phyloP scores from a whole-genome alignment of 169 alveolate genomes.

The Ichthyophthirius multifiliis region DNA sequence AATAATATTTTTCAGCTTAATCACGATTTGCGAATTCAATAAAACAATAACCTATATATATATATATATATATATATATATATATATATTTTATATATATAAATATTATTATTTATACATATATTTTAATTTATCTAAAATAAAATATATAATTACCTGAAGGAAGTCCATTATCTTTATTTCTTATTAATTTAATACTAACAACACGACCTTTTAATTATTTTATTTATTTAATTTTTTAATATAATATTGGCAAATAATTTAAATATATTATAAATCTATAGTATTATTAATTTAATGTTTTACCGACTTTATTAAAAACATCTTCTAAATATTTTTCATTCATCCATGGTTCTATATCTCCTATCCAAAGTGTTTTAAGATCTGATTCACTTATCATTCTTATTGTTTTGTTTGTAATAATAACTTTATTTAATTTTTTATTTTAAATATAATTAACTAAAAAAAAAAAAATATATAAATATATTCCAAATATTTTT shows the following conservation, averaged over 20 bases:
- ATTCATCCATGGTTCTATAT: constrained; percentile 52
- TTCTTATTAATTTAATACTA: constrained; percentile 36
- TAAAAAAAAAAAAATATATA: too few species aligned
- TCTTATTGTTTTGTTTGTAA: too few species aligned
- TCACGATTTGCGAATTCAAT: constrained; percentile 52
- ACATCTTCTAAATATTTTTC: constrained; percentile 22
- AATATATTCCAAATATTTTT: too few species aligned
- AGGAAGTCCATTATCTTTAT: constrained; percentile 40
- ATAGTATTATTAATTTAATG: not conserved
- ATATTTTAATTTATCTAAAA: not conserved
- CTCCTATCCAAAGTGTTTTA: constrained; percentile 46
- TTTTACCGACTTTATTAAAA: constrained; percentile 17
- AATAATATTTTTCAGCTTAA: constrained; percentile 42
- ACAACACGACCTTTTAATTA: constrained; percentile 29
- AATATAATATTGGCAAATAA: too few species aligned
- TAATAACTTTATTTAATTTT: too few species aligned
- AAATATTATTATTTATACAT: not conserved
- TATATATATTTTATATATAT: too few species aligned
- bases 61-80: too few species aligned
- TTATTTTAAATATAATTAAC: too few species aligned
- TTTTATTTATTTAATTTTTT: too few species aligned
- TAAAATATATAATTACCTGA: constrained; percentile 11
- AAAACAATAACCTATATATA: constrained; percentile 54
- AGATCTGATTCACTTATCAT: not conserved
- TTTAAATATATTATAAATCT: too few species aligned